Base-by-base conservation (phyloP, 2,329 filamentous ascomycete genomes). In the Aphanocladium album region DNA sequence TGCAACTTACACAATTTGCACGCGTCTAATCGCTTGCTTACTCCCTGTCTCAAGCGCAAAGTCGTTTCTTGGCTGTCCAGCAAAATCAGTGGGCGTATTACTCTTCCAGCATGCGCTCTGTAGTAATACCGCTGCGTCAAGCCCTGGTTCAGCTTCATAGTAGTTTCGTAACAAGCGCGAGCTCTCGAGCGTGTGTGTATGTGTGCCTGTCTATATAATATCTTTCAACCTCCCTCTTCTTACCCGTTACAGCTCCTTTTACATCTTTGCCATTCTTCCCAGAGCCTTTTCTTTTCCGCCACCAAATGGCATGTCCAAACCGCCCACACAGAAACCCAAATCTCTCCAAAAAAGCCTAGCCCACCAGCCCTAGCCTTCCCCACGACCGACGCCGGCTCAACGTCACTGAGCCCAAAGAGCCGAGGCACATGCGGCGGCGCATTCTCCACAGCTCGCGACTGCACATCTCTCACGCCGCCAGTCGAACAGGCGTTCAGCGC, bases 371-470 rank as follows among this genome's bases (percentile, higher is more conserved):
- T 25, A 25, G 19, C 12, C 16, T 41, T 53, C 53, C 43, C 60
- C 50, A 50, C 46, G 52, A 35, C 57, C 57, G 57, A 60, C 30
- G 54, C 43, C 21, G 27, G 17, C 14, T n/a, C 61, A 11, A 58
- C 46, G 46, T 47, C 56, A 46, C 25, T 21, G 8, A 21, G 6
- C 33, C 9, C 33, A 43, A 46, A 39, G 57, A 63, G 58, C 61
- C 61, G 61, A 63, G 61, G 61, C 58, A 52, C 57, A 60, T 12
- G 21, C 16, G 11, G 27, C 27, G 27, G 21, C 47, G 30, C 30
- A 30, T 53, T 27, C 39, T 21, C 57, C 27, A 37, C 56, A 30
- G 6, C 23, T 9, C 2, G 5, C 2, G 14, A 25, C 46, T 35
- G 46, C 46, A 30, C 21, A 50, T 25, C 30, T 30, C n/a, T 30